A percentile compares a stretch with the other conserved stretches of the same genome.
phyloP scores from a whole-genome alignment of 2,329 filamentous ascomycete genomes.

The Colletotrichum sidae region DNA sequence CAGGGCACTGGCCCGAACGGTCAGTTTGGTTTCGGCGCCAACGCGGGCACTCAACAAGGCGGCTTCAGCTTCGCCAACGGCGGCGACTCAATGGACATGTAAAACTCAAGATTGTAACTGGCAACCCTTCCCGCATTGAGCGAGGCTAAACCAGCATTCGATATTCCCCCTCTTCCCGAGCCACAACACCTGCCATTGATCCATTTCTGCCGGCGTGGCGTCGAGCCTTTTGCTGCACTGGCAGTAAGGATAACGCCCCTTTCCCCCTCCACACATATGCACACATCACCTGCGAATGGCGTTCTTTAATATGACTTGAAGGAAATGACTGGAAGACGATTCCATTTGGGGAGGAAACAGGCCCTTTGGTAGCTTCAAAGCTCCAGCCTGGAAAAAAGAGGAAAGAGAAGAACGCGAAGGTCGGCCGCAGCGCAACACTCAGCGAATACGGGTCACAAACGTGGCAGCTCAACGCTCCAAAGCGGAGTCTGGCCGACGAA shows the following conservation, averaged over 20 bases:
- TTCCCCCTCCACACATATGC: slow-evolving; percentile 39
- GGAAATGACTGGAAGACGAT: slow-evolving; percentile 46
- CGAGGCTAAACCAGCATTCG: slow-evolving; percentile 18
- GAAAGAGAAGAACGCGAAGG: slow-evolving; percentile 28
- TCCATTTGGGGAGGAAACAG: slow-evolving; percentile 47
- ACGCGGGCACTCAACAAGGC: slow-evolving; percentile 70
- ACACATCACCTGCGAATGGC: slow-evolving; percentile 37
- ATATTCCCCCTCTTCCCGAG: slow-evolving; percentile 7
- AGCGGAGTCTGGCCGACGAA: slow-evolving; percentile 22
- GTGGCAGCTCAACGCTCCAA: slow-evolving; percentile 27
- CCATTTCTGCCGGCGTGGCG: slow-evolving; percentile 31
- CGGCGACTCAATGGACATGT: slow-evolving; percentile 75
- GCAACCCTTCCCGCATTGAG: slow-evolving; percentile 8
- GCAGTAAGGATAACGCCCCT: slow-evolving; percentile 9
- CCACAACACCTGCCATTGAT: slow-evolving; percentile 29
- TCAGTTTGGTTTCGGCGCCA: slow-evolving; percentile 83
- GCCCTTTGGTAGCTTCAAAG: slow-evolving; percentile 74
- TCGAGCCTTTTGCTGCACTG: slow-evolving; percentile 25
- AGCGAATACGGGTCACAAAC: slow-evolving; percentile 22
- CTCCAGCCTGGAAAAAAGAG: slow-evolving; percentile 64
- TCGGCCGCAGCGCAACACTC: slow-evolving; percentile 26
- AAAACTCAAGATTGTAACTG: slow-evolving; percentile 44
- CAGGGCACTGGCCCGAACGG: slow-evolving; percentile 77
- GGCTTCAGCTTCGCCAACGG: slow-evolving; percentile 94
- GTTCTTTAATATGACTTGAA: slow-evolving; percentile 52